Evolutionary conservation across 2,329 filamentous ascomycete species (phyloP).

Genomic region (Venturiaceae sp.): DNA sequence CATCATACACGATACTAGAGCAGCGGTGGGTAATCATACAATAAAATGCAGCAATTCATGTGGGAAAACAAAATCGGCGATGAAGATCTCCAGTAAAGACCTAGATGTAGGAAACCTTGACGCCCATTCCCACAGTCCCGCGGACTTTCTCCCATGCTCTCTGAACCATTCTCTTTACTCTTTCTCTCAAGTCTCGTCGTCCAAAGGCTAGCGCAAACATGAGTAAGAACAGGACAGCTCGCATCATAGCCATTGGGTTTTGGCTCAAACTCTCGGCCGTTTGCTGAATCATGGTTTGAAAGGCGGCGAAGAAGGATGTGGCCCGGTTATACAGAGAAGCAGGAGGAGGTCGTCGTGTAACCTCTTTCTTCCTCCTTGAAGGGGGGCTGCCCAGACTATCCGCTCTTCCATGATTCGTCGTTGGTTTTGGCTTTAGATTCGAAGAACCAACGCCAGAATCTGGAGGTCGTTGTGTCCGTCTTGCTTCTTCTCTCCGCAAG

Average conservation of each 20-base stretch:
- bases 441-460: conserved; percentile 16
- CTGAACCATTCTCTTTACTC: conserved; percentile 58
- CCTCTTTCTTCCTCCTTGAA: conserved; percentile 17
- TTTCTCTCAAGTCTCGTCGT: conserved; percentile 63
- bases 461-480: conserved; percentile 19
- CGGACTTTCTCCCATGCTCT: conserved; percentile 72
- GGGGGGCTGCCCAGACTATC: conserved; percentile 17
- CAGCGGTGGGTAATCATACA: background rate
- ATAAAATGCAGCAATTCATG: too few species aligned
- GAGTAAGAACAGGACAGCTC: conserved; percentile 67
- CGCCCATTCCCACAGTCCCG: conserved; percentile 86
- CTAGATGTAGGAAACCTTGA: conserved; percentile 93
- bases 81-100: too few species aligned
- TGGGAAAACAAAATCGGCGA: too few species aligned
- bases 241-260: conserved; percentile 45
- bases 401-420: background rate
- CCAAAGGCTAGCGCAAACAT: conserved; percentile 70
- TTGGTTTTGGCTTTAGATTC: background rate
- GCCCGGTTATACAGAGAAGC: conserved; percentile 31
- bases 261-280: conserved; percentile 41
- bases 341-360: conserved; percentile 16
- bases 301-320: conserved; percentile 31
- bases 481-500: conserved; percentile 33
- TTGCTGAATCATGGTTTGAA: conserved; percentile 41
- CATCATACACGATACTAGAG: background rate